A percentile compares a stretch with the other conserved stretches of the same genome.
phyloP scores from a whole-genome alignment of 148 eudicot species.

The Simmondsia chinensis region DNA sequence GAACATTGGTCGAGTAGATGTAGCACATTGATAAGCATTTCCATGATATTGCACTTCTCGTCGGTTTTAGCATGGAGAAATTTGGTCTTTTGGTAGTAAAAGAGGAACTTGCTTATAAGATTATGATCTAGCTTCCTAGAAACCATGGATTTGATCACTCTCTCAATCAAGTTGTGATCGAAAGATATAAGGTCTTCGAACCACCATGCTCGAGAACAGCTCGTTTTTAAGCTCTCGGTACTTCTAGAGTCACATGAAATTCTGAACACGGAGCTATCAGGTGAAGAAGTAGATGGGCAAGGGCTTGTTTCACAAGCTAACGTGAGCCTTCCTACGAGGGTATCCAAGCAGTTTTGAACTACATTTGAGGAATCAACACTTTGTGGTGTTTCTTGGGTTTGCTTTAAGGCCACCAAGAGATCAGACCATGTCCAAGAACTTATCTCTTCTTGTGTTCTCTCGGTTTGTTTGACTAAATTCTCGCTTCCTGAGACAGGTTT shows the following conservation, averaged over 20 bases:
- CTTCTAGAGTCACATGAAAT: conserved; percentile 60
- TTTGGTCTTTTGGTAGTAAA: conserved; percentile 60
- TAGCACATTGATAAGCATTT: conserved; percentile 31
- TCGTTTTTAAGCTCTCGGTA: conserved; percentile 56
- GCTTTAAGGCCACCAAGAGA: conserved; percentile 42
- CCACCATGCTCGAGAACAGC: conserved; percentile 53
- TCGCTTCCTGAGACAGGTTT: conserved; percentile 15
- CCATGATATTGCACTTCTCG: conserved; percentile 39
- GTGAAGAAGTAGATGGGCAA: conserved; percentile 51
- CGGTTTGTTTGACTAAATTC: conserved; percentile 42
- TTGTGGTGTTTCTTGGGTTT: conserved; percentile 26
- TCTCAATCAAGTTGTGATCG: conserved; percentile 20
- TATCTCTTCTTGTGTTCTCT: conserved; percentile 42
- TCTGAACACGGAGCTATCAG: conserved; percentile 54
- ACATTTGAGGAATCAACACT: conserved; percentile 14
- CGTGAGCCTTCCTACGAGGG: conserved; percentile 35
- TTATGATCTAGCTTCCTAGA: conserved; percentile 42
- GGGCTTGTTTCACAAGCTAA: conserved; percentile 50
- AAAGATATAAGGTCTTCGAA: conserved; percentile 50
- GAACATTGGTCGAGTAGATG: conserved; percentile 30
- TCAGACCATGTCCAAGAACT: conserved; percentile 66
- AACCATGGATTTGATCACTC: conserved; percentile 31
- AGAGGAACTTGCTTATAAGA: conserved; percentile 43
- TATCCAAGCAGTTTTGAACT: conserved; percentile 43
- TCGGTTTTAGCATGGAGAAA: conserved; percentile 20